Conservation (phyloP, 1,284 basidiomycete genomes). For the Gyrodon tennesseensis region DNA sequence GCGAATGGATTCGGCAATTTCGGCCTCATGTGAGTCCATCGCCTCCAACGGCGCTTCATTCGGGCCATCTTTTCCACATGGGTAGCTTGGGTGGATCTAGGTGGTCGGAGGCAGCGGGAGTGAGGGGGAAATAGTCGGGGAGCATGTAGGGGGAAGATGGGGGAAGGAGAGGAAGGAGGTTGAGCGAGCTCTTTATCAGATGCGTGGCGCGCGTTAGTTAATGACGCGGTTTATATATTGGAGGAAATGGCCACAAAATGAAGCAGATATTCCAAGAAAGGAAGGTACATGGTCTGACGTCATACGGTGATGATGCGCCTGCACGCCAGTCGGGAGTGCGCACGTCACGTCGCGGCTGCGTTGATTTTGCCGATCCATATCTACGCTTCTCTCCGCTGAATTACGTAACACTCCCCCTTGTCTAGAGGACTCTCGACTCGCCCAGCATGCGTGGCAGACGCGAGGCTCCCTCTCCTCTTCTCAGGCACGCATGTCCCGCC, state of each 20-base stretch:
- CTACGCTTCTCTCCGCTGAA: neutral
- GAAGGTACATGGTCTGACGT: slow-evolving; percentile 39
- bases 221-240: slow-evolving; percentile 35
- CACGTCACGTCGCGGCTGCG: slow-evolving; percentile 5
- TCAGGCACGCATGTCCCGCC: slow-evolving; percentile 38
- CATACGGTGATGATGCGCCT: slow-evolving; percentile 12
- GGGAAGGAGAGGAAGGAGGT: neutral
- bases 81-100: slow-evolving; percentile 2
- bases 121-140: slow-evolving; percentile 37
- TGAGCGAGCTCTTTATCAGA: slow-evolving; percentile 28
- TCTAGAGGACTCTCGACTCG: too few relatives aligned
- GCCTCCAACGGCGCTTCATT: slow-evolving; percentile 34
- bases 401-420: slow-evolving; percentile 22
- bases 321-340: slow-evolving; percentile 3
- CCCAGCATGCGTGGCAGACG: slow-evolving; percentile 6
- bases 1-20: slow-evolving; percentile 63
- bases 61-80: slow-evolving; percentile 19
- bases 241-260: slow-evolving; percentile 26
- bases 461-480: slow-evolving; percentile 10
- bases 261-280: slow-evolving; percentile 33
- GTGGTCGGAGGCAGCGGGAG: slow-evolving; percentile 29
- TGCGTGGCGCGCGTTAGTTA: slow-evolving; percentile 7
- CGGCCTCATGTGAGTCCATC: slow-evolving; percentile 47
- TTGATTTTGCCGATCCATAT: slow-evolving; percentile 2
- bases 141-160: slow-evolving; percentile 25